Evolutionary conservation across 2,329 filamentous ascomycete genomes (phyloP).

Genomic region (Pseudopithomyces chartarum): DNA sequence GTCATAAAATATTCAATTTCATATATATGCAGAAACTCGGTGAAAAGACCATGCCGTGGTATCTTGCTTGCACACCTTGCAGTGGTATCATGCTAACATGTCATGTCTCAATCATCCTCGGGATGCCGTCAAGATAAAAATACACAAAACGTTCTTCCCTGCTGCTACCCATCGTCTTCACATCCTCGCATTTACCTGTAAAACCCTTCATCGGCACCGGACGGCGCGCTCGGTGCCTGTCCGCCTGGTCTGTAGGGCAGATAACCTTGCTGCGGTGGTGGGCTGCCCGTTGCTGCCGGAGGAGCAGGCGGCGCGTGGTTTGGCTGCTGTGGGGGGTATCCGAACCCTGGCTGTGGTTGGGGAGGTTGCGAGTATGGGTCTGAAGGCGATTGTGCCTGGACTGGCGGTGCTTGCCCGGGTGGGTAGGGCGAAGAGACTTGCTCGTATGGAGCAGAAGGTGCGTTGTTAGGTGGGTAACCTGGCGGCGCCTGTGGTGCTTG

Average conservation of each 20-base stretch:
- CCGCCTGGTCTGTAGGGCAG: conserved; percentile 42
- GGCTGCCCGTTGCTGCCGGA: conserved; percentile 29
- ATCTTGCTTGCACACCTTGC: conserved; percentile 1
- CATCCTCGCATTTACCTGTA: conserved; percentile 23
- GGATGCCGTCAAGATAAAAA: not conserved
- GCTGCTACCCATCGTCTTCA: not conserved
- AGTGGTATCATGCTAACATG: not conserved
- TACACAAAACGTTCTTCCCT: not conserved
- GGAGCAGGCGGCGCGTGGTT: conserved; percentile 39
- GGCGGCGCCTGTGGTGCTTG: conserved; percentile 20
- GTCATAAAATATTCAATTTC: conserved; percentile 5
- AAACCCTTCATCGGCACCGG: conserved; percentile 39
- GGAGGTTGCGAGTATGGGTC: conserved; percentile 37
- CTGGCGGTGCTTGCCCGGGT: conserved; percentile 10
- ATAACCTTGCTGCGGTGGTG: conserved; percentile 33
- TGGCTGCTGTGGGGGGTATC: conserved; percentile 40
- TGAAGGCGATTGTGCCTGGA: conserved; percentile 28
- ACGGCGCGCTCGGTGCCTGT: conserved; percentile 35
- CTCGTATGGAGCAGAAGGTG: conserved; percentile 27
- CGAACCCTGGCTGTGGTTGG: conserved; percentile 25
- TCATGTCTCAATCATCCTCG: not conserved
- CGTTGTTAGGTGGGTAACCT: conserved; percentile 32
- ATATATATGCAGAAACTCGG: not conserved
- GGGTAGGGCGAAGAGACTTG: conserved; percentile 33
- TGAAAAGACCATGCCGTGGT: not conserved